Evolutionary conservation across 2,329 filamentous ascomycete species (phyloP).

Genomic region (Eutypa lata): DNA sequence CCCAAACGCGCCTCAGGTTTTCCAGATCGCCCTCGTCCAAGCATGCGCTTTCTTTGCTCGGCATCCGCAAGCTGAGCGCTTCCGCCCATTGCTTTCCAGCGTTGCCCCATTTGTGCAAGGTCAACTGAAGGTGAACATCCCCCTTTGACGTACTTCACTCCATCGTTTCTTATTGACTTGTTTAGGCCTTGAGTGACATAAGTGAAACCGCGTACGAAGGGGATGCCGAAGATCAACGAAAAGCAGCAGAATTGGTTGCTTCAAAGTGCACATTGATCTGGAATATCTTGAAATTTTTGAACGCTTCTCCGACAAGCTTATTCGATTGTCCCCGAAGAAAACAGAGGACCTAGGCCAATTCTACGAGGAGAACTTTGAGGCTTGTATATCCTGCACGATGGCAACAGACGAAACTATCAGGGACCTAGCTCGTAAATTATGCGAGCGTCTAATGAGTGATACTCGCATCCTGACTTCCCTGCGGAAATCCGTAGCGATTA

Average conservation of each 20-base stretch:
- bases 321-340: slow-evolving; percentile 39
- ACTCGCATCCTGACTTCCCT: slow-evolving; percentile 33
- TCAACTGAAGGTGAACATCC: slow-evolving; percentile 50
- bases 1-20: slow-evolving; percentile 52
- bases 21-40: slow-evolving; percentile 61
- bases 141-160: slow-evolving; percentile 3
- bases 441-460: slow-evolving; percentile 44
- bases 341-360: slow-evolving; percentile 33
- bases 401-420: slow-evolving; percentile 50
- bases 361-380: slow-evolving; percentile 45
- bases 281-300: slow-evolving; percentile 56
- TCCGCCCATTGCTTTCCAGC: slow-evolving; percentile 52
- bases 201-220: slow-evolving; percentile 36
- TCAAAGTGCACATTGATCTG: slow-evolving; percentile 42
- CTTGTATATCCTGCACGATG: slow-evolving; percentile 52
- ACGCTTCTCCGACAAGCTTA: slow-evolving; percentile 49
- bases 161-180: slow-evolving; percentile 6
- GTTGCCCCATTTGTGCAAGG: slow-evolving; percentile 54
- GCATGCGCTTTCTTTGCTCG: slow-evolving; percentile 61
- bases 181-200: slow-evolving; percentile 36
- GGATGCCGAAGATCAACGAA: slow-evolving; percentile 37
- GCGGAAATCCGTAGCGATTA: slow-evolving; percentile 33
- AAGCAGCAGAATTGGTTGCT: slow-evolving; percentile 34
- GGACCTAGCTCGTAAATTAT: slow-evolving; percentile 44
- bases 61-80: slow-evolving; percentile 45